Percentiles rank a stretch among this genome's conserved stretches.
phyloP scores from a whole-genome alignment of 164 flowering plant species.

The Aristolochia californica region DNA sequence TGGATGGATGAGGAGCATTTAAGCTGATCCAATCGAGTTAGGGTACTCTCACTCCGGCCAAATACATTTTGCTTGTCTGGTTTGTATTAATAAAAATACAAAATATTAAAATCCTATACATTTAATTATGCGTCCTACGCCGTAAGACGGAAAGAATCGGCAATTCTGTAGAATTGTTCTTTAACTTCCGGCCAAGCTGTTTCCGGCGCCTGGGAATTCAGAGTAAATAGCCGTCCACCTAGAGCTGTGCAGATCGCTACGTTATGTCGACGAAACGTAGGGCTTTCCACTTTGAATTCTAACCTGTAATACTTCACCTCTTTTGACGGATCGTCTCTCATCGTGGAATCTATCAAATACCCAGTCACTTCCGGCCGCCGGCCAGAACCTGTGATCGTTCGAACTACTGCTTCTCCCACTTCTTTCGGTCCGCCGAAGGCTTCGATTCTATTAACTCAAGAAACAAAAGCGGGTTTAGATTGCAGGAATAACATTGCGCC shows the following conservation, averaged over 20 bases:
- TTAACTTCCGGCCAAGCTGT: conserved; percentile 53
- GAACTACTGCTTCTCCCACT: conserved; percentile 72
- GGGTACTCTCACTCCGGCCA: too few species aligned
- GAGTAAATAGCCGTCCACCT: conserved; percentile 48
- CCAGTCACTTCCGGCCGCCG: conserved; percentile 47
- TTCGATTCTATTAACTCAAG: conserved; percentile 42
- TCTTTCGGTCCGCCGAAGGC: conserved; percentile 83
- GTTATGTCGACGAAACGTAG: conserved; percentile 67
- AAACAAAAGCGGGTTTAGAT: not conserved
- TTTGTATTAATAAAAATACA: too few species aligned
- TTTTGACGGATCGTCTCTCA: conserved; percentile 39
- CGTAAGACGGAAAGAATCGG: conserved; percentile 53
- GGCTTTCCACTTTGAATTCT: conserved; percentile 75
- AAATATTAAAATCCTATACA: too few species aligned
- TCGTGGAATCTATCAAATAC: conserved; percentile 35
- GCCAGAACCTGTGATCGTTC: conserved; percentile 42
- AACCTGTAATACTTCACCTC: conserved; percentile 59
- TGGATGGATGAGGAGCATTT: too few species aligned
- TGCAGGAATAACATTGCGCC: not conserved
- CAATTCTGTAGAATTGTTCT: conserved; percentile 40
- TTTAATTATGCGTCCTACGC: not conserved
- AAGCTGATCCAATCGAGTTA: too few species aligned
- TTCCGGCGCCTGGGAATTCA: conserved; percentile 88
- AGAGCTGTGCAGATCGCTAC: conserved; percentile 65
- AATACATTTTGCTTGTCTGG: too few species aligned